Evolutionary conservation across 108 stramenopile species (phyloP), one percentile per base, ranked within the genome.

Genomic region (Nitzschia sp.): DNA sequence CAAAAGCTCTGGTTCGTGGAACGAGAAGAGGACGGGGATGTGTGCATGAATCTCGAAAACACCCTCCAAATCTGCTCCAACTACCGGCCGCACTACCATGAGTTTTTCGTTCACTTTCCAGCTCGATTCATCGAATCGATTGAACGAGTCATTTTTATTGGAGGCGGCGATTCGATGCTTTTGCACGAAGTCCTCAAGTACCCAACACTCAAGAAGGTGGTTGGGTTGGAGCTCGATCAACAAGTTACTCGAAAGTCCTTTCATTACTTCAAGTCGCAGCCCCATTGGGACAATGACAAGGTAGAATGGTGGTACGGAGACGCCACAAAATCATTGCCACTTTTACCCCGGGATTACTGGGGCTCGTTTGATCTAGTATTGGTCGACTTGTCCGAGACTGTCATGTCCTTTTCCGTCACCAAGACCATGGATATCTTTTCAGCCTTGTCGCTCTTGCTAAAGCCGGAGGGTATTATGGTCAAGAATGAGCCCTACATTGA

Each of bases 241-340:
- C 78, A 82, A 64, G 89, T 95, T 2, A 86, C 88, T 1, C 66
- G 94, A 28, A 77, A 85, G 27, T 72, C 69, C 42, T 87, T 90
- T 77, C 85, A 91, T 59, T 76, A 92, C 76, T 87, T 92, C 51
- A 74, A 79, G 32, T 84, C 94, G 8, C 87, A 90, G 62, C 91
- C 94, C 17, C 91, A 95, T 70, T 95, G 84, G 66, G 91, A 95
- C 38, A 77, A 92, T 65, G 72, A 77, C 6, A 75, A 80, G 33
- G 94, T 95, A 0, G 82, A 92, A 74, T 95, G 94, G 94, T 95
- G 94, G 94, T 95, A 84, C 59, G 94, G 94, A 17, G 94, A 95
- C 67, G 94, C 94, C 0, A 75, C 94, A 49, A 95, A 92, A 78
- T 82, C 78, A 55, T 64, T 95, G 25, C 56, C 86, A 3, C 53